Evolutionary conservation across 805 yeast genomes (phyloP).

Genomic region (Pichia manshurica): DNA sequence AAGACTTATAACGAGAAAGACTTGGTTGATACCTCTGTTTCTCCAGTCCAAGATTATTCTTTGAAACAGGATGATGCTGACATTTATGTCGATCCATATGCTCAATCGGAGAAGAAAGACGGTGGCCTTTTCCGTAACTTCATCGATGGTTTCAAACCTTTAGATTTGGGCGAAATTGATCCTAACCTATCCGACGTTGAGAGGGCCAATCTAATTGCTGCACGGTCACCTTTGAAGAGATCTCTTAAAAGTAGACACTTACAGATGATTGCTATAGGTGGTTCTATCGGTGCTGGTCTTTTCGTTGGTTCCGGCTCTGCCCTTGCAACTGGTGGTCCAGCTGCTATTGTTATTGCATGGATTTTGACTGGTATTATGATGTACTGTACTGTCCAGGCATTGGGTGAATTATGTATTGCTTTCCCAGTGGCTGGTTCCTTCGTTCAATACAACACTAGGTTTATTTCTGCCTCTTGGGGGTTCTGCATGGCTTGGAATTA

Average conservation of each 20-base stretch:
- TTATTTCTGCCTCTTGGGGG: constrained; percentile 54
- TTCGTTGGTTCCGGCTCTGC: constrained; percentile 69
- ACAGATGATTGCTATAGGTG: constrained; percentile 79
- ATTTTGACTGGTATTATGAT: constrained; percentile 53
- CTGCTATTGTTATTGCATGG: constrained; percentile 58
- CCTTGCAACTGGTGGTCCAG: constrained; percentile 67
- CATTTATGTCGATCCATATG: constrained; percentile 10
- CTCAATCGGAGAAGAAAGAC: background rate
- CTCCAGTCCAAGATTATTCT: constrained; percentile 16
- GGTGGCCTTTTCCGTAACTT: constrained; percentile 21
- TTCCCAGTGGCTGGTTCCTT: constrained; percentile 64
- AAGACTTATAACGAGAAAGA: constrained; percentile 16
- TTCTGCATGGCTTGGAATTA: constrained; percentile 59
- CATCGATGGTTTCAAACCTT: constrained; percentile 29
- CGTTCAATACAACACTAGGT: constrained; percentile 53
- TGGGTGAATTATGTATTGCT: constrained; percentile 58
- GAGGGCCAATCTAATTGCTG: constrained; percentile 41
- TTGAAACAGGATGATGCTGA: background rate
- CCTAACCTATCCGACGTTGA: constrained; percentile 40
- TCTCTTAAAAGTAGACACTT: constrained; percentile 59
- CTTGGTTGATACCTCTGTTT: constrained; percentile 22
- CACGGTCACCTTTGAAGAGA: constrained; percentile 46
- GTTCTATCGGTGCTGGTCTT: constrained; percentile 79
- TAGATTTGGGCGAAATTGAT: constrained; percentile 35
- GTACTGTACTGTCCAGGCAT: constrained; percentile 56